Conservation (phyloP, 2,329 filamentous ascomycete genomes). For the Colletotrichum sp. region DNA sequence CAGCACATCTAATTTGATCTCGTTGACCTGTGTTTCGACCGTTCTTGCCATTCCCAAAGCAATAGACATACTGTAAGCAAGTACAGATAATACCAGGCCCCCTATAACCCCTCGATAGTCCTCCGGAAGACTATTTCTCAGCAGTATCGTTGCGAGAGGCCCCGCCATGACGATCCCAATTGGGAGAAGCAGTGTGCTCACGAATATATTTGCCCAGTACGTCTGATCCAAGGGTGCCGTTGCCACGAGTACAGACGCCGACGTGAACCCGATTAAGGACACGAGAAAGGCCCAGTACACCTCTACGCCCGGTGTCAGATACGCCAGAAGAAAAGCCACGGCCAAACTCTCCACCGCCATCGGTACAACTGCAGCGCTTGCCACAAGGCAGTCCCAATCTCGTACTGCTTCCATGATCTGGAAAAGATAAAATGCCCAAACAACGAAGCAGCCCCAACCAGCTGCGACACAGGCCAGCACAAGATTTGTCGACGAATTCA, state of each 20-base stretch:
- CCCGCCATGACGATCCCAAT: slow-evolving; percentile 71
- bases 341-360: slow-evolving; percentile 42
- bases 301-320: slow-evolving; percentile 40
- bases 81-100: slow-evolving; percentile 65
- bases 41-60: slow-evolving; percentile 70
- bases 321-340: slow-evolving; percentile 46
- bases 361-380: slow-evolving; percentile 47
- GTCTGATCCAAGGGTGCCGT: slow-evolving; percentile 56
- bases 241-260: slow-evolving; percentile 46
- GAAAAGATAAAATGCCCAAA: slow-evolving; percentile 56
- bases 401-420: slow-evolving; percentile 51
- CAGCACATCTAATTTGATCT: slow-evolving; percentile 27
- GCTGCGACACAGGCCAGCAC: slow-evolving; percentile 58
- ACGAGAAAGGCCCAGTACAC: slow-evolving; percentile 27
- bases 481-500: slow-evolving; percentile 54
- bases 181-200: slow-evolving; percentile 61
- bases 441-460: slow-evolving; percentile 59
- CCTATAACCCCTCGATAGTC: slow-evolving; percentile 50
- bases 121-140: slow-evolving; percentile 55
- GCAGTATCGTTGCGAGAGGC: slow-evolving; percentile 63
- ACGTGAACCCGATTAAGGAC: slow-evolving; percentile 46
- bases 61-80: slow-evolving; percentile 72
- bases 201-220: slow-evolving; percentile 70
- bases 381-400: slow-evolving; percentile 45
- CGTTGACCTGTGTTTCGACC: slow-evolving; percentile 51